phyloP scores from a whole-genome alignment of 768 basidiomycete genomes.

The Cubamyces lactineus region DNA sequence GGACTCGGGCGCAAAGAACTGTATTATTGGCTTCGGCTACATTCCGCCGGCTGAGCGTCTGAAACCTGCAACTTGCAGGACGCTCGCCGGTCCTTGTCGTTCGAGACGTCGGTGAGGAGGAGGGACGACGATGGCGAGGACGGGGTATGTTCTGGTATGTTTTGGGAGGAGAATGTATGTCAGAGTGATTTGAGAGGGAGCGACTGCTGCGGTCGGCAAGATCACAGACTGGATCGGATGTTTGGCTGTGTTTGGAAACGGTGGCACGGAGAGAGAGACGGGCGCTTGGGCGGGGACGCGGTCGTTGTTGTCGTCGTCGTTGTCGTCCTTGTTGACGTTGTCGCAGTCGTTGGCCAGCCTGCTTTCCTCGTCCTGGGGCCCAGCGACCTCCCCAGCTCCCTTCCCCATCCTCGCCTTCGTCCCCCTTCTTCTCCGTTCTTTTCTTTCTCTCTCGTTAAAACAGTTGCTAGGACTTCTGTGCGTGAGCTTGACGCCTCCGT shows the following conservation, averaged over 20 bases:
- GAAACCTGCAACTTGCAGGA: too few species aligned
- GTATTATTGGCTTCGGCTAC: constrained; percentile 9
- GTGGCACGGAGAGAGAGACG: constrained; percentile 16
- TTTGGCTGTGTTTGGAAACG: constrained; percentile 25
- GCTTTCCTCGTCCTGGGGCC: constrained; percentile 23
- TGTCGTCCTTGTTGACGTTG: constrained; percentile 27
- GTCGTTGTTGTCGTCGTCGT: constrained; percentile 21
- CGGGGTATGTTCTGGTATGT: too few species aligned
- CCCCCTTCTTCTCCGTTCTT: constrained; percentile 26
- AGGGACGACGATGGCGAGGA: not conserved
- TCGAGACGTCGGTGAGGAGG: too few species aligned
- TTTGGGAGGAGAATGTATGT: too few species aligned
- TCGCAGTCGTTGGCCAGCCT: constrained; percentile 27
- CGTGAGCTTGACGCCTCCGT: constrained; percentile 22
- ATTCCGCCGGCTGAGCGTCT: constrained; percentile 2
- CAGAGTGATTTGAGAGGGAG: not conserved
- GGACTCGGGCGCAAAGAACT: not conserved
- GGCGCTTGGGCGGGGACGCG: constrained; percentile 5
- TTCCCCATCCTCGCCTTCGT: constrained; percentile 1
- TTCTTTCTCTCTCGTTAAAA: constrained; percentile 30
- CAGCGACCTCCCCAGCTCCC: constrained; percentile 13
- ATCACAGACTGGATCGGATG: constrained; percentile 11
- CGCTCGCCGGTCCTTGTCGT: too few species aligned
- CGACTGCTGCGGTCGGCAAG: constrained; percentile 11
- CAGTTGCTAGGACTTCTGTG: constrained; percentile 28